A percentile compares a stretch with the other conserved stretches of the same genome.
Conservation (phyloP, 2,329 filamentous ascomycete genomes). For the Amauroascus verrucosus region DNA sequence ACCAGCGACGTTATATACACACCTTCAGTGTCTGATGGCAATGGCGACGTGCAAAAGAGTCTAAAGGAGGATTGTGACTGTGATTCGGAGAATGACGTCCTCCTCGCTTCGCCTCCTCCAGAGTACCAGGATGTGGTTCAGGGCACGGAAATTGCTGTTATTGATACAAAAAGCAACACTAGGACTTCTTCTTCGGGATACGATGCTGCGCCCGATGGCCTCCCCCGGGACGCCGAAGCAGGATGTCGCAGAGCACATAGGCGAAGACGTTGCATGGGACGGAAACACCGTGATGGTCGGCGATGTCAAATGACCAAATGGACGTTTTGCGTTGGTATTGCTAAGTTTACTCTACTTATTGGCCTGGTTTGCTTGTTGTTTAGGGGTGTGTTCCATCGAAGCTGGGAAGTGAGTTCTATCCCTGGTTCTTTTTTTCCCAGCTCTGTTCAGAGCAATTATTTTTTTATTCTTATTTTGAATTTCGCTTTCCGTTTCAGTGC, state of each 20-base stretch:
- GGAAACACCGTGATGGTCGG: neutral
- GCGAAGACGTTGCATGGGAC: neutral
- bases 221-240: neutral
- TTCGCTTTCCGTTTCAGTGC: no score
- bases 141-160: neutral
- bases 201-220: neutral
- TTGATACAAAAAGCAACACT: neutral
- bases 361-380: conserved; percentile 1
- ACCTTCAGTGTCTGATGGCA: conserved; percentile 3
- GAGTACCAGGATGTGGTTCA: neutral
- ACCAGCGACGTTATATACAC: neutral
- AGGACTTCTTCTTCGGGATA: neutral
- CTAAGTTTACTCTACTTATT: conserved; percentile 4
- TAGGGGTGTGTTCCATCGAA: conserved; percentile 2
- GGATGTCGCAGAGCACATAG: neutral
- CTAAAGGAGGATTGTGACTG: neutral
- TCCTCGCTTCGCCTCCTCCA: neutral
- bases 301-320: neutral
- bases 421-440: neutral
- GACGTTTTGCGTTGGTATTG: neutral
- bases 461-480: neutral
- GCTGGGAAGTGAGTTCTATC: neutral
- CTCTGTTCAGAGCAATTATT: no score
- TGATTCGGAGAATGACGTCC: conserved; percentile 3
- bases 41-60: neutral